These are phyloP conservation scores for Microbotryomycetes sp. DNA, from an alignment of 1,284 basidiomycete species.

Conservation along the genomic window DNA sequence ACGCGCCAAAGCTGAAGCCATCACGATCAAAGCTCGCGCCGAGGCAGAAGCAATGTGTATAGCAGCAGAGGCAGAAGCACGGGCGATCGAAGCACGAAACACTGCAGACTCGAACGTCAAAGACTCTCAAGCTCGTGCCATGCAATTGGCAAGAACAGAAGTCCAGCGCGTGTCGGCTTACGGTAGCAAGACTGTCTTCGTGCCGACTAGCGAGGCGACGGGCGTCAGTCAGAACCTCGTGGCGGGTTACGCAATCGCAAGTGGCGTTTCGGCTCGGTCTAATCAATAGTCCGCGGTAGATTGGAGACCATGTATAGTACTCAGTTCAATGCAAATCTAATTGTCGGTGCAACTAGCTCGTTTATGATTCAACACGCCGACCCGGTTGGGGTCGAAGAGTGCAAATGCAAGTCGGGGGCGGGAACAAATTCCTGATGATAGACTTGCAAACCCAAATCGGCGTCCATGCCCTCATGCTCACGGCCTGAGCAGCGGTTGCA, in stretches of 20 bases:
- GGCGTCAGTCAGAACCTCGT: background rate
- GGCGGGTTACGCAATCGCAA: background rate
- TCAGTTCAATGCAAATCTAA: background rate
- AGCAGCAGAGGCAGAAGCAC: conserved; percentile 62
- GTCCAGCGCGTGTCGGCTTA: conserved; percentile 57
- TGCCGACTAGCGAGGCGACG: conserved; percentile 49
- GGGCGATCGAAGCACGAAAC: conserved; percentile 57
- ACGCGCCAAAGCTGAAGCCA: conserved; percentile 60
- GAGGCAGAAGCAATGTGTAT: conserved; percentile 62
- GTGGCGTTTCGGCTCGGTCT: too few species aligned
- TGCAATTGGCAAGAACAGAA: conserved; percentile 60
- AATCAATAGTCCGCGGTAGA: too few species aligned
- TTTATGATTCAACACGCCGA: too few species aligned
- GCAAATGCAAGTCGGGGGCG: too few species aligned
- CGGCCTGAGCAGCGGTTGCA: too few species aligned
- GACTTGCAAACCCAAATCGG: too few species aligned
- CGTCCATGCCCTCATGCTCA: too few species aligned
- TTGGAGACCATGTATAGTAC: background rate
- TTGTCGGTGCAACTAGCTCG: background rate
- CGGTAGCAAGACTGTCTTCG: conserved; percentile 62
- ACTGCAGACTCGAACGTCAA: conserved; percentile 54
- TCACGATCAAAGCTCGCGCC: conserved; percentile 62
- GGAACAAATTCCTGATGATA: too few species aligned
- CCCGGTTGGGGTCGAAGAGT: too few species aligned
- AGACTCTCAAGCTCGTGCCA: conserved; percentile 63